Evolutionary conservation across 2,329 filamentous ascomycete species (phyloP).

Genomic region (Fusarium mundagurra): DNA sequence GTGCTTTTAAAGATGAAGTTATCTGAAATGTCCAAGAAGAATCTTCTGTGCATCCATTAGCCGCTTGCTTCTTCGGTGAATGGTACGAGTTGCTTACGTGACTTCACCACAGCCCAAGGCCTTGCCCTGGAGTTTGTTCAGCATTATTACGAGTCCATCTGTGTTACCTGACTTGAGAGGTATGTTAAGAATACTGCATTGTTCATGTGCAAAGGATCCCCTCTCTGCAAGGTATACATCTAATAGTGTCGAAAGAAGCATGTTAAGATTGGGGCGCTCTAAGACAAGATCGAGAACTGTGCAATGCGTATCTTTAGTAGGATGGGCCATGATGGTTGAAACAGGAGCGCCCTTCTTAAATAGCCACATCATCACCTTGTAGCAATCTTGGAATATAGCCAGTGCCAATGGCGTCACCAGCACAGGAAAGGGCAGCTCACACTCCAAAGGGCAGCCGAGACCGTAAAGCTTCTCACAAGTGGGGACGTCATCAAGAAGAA

Average conservation of each 20-base stretch:
- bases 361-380: background rate
- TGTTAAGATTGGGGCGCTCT: background rate
- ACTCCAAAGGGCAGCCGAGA: background rate
- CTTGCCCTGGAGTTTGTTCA: background rate
- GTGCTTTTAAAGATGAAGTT: background rate
- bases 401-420: background rate
- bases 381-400: background rate
- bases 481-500: background rate
- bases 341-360: background rate
- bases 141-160: background rate
- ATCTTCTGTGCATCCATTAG: fast-evolving
- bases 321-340: background rate
- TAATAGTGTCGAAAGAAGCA: background rate
- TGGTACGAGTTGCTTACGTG: background rate
- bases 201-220: background rate
- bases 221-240: background rate
- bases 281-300: background rate
- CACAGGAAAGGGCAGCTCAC: background rate
- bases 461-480: background rate
- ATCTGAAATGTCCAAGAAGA: background rate
- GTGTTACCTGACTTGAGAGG: background rate
- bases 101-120: fast-evolving
- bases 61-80: background rate
- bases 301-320: fast-evolving
- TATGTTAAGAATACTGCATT: background rate